Base-by-base conservation (phyloP, 1,139 yeast species). In the Protomyces inouyei region DNA sequence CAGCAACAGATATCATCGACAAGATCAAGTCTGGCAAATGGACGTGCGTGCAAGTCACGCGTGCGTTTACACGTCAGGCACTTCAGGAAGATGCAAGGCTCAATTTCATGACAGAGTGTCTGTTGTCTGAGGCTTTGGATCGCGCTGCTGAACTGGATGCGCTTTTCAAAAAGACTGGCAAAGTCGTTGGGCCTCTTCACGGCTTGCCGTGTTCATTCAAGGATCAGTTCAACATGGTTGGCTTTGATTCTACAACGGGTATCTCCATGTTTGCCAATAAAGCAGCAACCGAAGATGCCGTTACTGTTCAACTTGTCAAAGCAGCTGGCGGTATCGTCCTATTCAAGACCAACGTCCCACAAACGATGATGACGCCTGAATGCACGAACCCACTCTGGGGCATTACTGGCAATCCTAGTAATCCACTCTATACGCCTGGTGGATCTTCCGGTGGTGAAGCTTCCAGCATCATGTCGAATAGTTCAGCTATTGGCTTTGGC, bases 171-270 rank as follows among this genome's bases (percentile, higher is more conserved):
- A 75, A 79, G 61, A 73, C 73, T 1, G 91, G 92, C 21, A 82
- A 83, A 71, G 76, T 85, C 0, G 74, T 84, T 64, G 52, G 52
- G 1, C 23, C 59, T 9, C 77, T 87, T 66, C 95, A 87, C 71
- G 95, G 95, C 21, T 76, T 87, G 52, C 95, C 95, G 14, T 75
- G 87, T 45, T 86, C 93, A 0, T 76, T 87, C 67, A 87, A 87
- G 71, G 95, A 87, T 73, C 57, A 51, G 8, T 57, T 43, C 54
- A 46, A 51, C 36, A 60, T 64, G 23, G 48, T 32, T 25, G 86
- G 86, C 52, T 81, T 79, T 66, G 85, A 82, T 57, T 77, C 84
- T 2, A 76, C 82, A 9, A 73, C 82, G 52, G 86, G 86, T 5
- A 79, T 80, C 71, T 79, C 82, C 35, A 77, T 77, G 35, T 76